These are phyloP conservation scores for Claviceps fusiformis DNA, from an alignment of 2,329 filamentous ascomycete species.

Conservation along the genomic window DNA sequence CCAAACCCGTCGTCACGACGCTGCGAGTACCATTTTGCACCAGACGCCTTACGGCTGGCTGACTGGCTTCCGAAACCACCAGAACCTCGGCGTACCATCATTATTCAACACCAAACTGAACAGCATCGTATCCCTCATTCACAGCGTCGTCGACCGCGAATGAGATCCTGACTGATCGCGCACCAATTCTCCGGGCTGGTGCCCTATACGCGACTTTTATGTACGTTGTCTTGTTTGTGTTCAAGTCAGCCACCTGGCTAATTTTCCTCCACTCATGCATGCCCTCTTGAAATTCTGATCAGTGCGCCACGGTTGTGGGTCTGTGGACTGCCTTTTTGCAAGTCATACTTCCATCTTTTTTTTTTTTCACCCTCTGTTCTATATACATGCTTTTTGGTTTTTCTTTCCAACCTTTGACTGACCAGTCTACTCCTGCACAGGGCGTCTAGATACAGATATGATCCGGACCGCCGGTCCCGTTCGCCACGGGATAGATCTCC, in stretches of 20 bases:
- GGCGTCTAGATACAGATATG: conserved; percentile 47
- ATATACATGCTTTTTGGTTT: neutral
- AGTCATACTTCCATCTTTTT: neutral
- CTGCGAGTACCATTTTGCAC: neutral
- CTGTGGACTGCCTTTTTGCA: neutral
- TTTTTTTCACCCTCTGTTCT: too few species aligned
- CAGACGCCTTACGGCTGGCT: neutral
- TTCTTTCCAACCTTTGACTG: neutral
- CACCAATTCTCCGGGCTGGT: conserved; percentile 2
- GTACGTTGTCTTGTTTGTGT: conserved; percentile 2
- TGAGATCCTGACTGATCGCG: conserved; percentile 1
- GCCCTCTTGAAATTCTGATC: conserved; percentile 1
- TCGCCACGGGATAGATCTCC: conserved; percentile 58
- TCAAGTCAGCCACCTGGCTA: neutral
- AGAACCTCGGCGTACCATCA: neutral
- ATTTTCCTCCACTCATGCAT: neutral
- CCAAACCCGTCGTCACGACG: neutral
- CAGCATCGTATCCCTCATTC: neutral
- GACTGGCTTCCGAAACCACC: neutral
- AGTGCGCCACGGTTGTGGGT: neutral
- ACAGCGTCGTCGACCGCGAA: neutral
- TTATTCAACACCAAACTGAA: neutral
- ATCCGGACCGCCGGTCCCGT: conserved; percentile 49
- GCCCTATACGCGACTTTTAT: conserved; percentile 3
- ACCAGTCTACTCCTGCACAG: conserved; percentile 16